Evolutionary conservation across 805 yeast genomes (phyloP).

Genomic region (Candida yuanshanica): DNA sequence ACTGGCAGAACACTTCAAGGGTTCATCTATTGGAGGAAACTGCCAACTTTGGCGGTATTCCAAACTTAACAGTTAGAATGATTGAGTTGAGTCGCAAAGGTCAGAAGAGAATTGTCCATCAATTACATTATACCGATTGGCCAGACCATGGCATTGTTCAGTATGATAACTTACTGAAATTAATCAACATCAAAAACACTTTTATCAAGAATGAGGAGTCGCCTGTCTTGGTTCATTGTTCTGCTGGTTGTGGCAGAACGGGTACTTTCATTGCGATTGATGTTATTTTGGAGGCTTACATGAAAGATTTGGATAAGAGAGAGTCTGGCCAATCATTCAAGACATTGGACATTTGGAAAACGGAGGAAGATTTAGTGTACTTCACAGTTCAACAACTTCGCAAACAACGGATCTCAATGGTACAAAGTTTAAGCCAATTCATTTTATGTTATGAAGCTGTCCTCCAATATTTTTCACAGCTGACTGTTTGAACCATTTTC

Average conservation of each 20-base stretch:
- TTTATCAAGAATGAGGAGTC: slow-evolving; percentile 18
- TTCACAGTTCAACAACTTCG: slow-evolving; percentile 62
- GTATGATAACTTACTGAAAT: slow-evolving; percentile 24
- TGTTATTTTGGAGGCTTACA: slow-evolving; percentile 19
- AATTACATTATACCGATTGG: slow-evolving; percentile 77
- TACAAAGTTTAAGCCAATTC: slow-evolving; percentile 73
- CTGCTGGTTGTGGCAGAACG: slow-evolving; percentile 96
- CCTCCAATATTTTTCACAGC: slow-evolving; percentile 20
- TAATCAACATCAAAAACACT: slow-evolving; percentile 27
- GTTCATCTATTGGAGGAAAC: slow-evolving; percentile 31
- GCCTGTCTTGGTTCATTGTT: slow-evolving; percentile 81
- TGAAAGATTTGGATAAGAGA: neutral
- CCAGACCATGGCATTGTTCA: slow-evolving; percentile 72
- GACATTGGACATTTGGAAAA: slow-evolving; percentile 11
- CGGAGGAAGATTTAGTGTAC: slow-evolving; percentile 48
- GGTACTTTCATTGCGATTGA: slow-evolving; percentile 82
- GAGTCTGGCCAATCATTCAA: slow-evolving; percentile 3
- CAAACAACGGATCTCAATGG: slow-evolving; percentile 77
- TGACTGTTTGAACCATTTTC: neutral
- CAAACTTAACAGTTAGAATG: slow-evolving; percentile 29
- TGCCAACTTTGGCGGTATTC: slow-evolving; percentile 24
- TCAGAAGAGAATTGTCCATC: slow-evolving; percentile 45
- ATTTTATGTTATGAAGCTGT: slow-evolving; percentile 65
- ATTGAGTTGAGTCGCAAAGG: slow-evolving; percentile 19
- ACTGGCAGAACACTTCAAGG: slow-evolving; percentile 58